These are phyloP conservation scores for Ceratocystis eucalypticola DNA, from an alignment of 2,329 filamentous ascomycete genomes.

Conservation along the genomic window DNA sequence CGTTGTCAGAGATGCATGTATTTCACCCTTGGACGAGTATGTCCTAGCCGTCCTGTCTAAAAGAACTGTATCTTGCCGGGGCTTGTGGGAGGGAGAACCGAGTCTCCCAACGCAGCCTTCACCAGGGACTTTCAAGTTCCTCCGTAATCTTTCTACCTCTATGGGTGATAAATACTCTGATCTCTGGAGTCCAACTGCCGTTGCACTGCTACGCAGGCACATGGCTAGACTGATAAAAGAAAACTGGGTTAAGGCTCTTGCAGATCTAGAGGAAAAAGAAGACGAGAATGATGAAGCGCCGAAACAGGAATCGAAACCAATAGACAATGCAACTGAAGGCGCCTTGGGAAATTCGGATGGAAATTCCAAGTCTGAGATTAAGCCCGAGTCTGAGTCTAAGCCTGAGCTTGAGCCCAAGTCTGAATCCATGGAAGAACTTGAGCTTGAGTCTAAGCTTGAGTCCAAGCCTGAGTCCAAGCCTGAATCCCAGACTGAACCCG, in stretches of 20 bases:
- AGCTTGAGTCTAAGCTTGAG: too few relatives aligned
- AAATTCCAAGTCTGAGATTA: neutral
- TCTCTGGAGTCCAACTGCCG: slow-evolving; percentile 63
- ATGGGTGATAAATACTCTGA: slow-evolving; percentile 65
- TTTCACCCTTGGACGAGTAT: slow-evolving; percentile 37
- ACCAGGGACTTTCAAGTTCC: slow-evolving; percentile 55
- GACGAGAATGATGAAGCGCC: slow-evolving; percentile 13
- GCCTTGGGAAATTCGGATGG: neutral
- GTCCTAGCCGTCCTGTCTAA: slow-evolving; percentile 30
- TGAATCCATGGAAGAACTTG: too few relatives aligned
- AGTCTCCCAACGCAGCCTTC: slow-evolving; percentile 67
- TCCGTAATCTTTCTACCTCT: slow-evolving; percentile 48
- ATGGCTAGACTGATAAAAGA: slow-evolving; percentile 39
- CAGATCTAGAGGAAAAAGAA: slow-evolving; percentile 21
- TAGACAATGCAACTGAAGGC: neutral
- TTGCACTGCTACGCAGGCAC: slow-evolving; percentile 47
- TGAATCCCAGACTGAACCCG: neutral
- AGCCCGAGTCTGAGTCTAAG: neutral
- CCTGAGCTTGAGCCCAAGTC: neutral
- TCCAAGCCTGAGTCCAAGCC: too few relatives aligned
- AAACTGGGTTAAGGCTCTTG: slow-evolving; percentile 35
- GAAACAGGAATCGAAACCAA: slow-evolving; percentile 3
- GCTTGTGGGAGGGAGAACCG: slow-evolving; percentile 70
- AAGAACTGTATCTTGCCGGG: slow-evolving; percentile 43
- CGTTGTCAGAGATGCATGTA: slow-evolving; percentile 42